Evolutionary conservation across 805 yeast species (phyloP).

Genomic region (Kuraishia molischiana): DNA sequence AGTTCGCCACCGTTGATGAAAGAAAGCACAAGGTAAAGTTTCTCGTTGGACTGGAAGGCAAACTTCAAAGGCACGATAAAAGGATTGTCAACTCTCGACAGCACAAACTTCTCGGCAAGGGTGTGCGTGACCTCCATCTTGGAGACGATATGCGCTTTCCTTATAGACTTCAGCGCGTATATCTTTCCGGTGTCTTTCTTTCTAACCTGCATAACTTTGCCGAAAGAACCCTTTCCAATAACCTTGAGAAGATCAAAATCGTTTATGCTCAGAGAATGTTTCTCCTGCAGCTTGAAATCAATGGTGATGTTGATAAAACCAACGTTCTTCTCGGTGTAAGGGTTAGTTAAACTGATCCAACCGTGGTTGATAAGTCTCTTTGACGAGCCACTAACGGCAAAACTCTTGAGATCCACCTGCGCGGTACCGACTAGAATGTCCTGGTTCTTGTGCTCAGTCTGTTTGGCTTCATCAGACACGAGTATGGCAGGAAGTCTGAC

Average conservation of each 20-base stretch:
- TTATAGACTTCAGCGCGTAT: slow-evolving; percentile 87
- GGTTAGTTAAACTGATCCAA: slow-evolving; percentile 24
- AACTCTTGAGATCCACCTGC: slow-evolving; percentile 38
- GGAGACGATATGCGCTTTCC: slow-evolving; percentile 91
- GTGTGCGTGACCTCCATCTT: slow-evolving; percentile 95
- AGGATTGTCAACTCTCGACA: slow-evolving; percentile 88
- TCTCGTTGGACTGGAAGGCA: slow-evolving; percentile 95
- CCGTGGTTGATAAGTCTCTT: slow-evolving; percentile 62
- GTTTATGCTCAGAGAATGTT: slow-evolving; percentile 70
- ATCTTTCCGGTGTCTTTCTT: slow-evolving; percentile 92
- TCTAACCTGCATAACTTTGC: slow-evolving; percentile 97
- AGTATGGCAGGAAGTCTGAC: slow-evolving; percentile 65
- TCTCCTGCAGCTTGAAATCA: slow-evolving; percentile 47
- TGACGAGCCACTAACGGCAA: slow-evolving; percentile 16
- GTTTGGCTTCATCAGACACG: slow-evolving; percentile 22
- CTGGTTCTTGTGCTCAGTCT: slow-evolving; percentile 17
- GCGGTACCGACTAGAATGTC: slow-evolving; percentile 74
- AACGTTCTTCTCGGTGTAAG: slow-evolving; percentile 19
- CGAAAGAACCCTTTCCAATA: slow-evolving; percentile 96
- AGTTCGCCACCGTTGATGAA: slow-evolving; percentile 96
- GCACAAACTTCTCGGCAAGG: slow-evolving; percentile 88
- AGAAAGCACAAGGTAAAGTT: slow-evolving; percentile 79
- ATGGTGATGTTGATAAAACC: slow-evolving; percentile 44
- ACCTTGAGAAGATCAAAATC: slow-evolving; percentile 92
- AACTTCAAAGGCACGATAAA: slow-evolving; percentile 95